Base-by-base conservation (phyloP, 768 basidiomycete genomes). In the Collybia mongolica region DNA sequence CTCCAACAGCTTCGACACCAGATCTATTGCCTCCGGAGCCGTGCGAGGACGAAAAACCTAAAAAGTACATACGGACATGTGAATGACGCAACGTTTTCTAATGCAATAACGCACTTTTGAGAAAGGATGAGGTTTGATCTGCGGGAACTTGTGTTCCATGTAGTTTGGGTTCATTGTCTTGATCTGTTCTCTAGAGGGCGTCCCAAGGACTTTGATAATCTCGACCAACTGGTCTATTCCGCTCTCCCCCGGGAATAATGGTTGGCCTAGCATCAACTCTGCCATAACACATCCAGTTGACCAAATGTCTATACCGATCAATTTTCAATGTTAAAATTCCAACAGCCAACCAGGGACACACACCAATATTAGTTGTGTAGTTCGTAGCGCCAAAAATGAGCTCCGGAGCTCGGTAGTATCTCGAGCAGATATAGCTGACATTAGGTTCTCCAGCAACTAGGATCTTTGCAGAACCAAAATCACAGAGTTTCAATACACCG, bases 141-240 rank as follows among this genome's bases (percentile, higher is more conserved):
- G 96, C 1, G 97, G 97, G 78, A 99, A 99, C 72, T 98, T 98
- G 83, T 99, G 97, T 67, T 99, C 97, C 97, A 98, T 98, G 73
- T 99, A 99, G 75, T 99, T 99, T 48, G 97, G 97, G 72, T 99
- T 99, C 97, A 99, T 99, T 59, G 97, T 98, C 86, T 99, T 98
- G 82, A 99, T 99, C 71, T 99, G 97, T 66, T 98, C 97, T 59
- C 96, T 79, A 52, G 97, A 95, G 2, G 97, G 97, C 18, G 97
- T 99, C 14, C 97, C 97, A 47, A 99, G 83, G 39, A 99, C 94
- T 71, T 99, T 99, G 86, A 99, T 99, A 61, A 99, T 99, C 74
- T 99, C 97, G 50, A 99, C 97, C 62, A 99, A 69, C 74, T 99
- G 97, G 72, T 99, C 97, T 63, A 99, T 99, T 19, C 96, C 95